Evolutionary conservation across 1,284 basidiomycete genomes (phyloP).

Genomic region (Fomitiporia mediterranea): DNA sequence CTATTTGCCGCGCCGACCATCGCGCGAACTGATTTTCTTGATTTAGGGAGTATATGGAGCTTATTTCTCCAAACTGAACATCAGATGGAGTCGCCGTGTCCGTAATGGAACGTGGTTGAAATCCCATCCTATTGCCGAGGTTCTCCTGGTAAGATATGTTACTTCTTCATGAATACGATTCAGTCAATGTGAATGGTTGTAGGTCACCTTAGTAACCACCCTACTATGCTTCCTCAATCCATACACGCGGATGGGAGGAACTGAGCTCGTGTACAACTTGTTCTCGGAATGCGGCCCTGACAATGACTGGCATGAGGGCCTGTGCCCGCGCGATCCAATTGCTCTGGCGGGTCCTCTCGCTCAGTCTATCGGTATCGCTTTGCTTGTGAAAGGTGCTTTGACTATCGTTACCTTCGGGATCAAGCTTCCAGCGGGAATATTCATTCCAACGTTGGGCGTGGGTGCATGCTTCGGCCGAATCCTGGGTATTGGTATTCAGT

Average conservation of each 20-base stretch:
- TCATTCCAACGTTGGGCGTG: conserved; percentile 96
- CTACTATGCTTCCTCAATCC: conserved; percentile 84
- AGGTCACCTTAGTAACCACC: conserved; percentile 79
- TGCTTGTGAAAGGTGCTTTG: conserved; percentile 78
- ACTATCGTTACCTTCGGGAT: conserved; percentile 95
- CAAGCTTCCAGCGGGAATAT: conserved; percentile 92
- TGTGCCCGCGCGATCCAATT: conserved; percentile 70
- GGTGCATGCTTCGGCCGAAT: conserved; percentile 94
- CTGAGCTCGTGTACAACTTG: conserved; percentile 90
- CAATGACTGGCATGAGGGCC: conserved; percentile 51
- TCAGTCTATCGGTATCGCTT: conserved; percentile 62
- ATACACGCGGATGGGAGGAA: conserved; percentile 90
- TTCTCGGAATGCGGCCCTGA: conserved; percentile 78
- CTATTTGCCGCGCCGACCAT: not conserved
- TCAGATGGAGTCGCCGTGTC: conserved; percentile 81
- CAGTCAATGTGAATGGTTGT: conserved; percentile 16
- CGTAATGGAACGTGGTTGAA: conserved; percentile 80
- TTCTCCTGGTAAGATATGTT: conserved; percentile 61
- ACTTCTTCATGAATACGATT: not conserved
- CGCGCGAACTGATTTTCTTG: conserved; percentile 11
- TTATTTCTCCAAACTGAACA: conserved; percentile 89
- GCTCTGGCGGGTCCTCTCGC: conserved; percentile 66
- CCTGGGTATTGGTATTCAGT: conserved; percentile 81
- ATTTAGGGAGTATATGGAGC: conserved; percentile 87
- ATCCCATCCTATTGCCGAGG: conserved; percentile 80